Conservation (phyloP, 2,329 filamentous ascomycete species). For the Akanthomyces uredinophilus region DNA sequence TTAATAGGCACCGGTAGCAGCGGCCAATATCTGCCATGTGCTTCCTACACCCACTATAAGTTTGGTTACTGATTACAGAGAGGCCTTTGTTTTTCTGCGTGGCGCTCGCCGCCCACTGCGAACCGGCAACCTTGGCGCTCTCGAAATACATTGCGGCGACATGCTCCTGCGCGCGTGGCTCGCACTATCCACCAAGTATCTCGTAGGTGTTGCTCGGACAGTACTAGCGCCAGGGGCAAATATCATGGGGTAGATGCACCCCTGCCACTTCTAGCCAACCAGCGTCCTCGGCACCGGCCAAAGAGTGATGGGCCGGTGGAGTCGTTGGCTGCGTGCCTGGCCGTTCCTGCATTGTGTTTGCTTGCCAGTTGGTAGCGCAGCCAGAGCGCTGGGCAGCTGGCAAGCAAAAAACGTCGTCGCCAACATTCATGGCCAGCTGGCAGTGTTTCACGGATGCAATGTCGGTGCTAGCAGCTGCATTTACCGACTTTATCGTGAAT, state of each 20-base stretch:
- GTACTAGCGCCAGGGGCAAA: conserved; percentile 16
- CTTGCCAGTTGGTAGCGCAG: neutral
- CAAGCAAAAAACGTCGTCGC: neutral
- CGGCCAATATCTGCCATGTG: too few species aligned
- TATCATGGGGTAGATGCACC: conserved; percentile 13
- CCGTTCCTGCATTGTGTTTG: neutral
- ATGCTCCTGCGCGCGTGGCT: neutral
- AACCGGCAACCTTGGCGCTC: neutral
- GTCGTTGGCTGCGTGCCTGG: neutral
- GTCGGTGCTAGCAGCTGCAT: neutral
- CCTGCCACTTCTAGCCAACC: conserved; percentile 1
- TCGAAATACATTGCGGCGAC: neutral
- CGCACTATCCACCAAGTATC: neutral
- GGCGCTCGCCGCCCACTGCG: neutral
- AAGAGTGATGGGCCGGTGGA: neutral
- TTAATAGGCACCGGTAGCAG: neutral
- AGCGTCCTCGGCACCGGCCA: neutral
- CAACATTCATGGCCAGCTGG: neutral
- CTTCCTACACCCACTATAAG: too few species aligned
- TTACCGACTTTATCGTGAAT: too few species aligned
- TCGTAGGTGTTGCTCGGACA: neutral
- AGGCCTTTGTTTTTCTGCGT: too few species aligned
- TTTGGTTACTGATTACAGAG: too few species aligned
- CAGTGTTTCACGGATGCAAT: neutral
- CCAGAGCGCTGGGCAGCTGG: neutral